Evolutionary conservation across 495 filamentous ascomycete species (phyloP).

Genomic region (Xylaria telfairii): DNA sequence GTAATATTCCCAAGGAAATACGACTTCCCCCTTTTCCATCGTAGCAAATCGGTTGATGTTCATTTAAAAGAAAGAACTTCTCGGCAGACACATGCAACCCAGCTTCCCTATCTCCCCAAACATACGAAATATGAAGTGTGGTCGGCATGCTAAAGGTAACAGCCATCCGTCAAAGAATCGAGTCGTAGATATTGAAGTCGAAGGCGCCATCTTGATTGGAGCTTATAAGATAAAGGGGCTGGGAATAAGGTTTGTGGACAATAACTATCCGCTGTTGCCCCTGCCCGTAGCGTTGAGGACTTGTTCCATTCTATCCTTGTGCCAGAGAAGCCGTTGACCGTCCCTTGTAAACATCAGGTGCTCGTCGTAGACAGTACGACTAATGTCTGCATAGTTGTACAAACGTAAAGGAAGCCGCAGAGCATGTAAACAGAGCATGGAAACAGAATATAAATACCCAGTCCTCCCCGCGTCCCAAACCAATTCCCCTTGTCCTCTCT

Average conservation of each 20-base stretch:
- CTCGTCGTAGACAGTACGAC: not conserved
- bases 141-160: not conserved
- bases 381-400: not conserved
- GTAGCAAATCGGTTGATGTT: not conserved
- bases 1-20: not conserved
- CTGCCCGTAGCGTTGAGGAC: not conserved
- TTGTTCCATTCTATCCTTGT: not conserved
- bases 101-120: not conserved
- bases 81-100: not conserved
- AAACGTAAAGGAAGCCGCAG: not conserved
- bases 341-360: not conserved
- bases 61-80: not conserved
- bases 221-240: not conserved
- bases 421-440: too few relatives aligned
- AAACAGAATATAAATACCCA: conserved; percentile 1
- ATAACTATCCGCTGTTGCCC: not conserved
- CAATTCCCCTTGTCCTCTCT: not conserved
- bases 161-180: not conserved
- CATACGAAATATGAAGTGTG: not conserved
- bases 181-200: not conserved
- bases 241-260: not conserved
- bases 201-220: not conserved
- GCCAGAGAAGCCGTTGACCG: not conserved
- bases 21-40: not conserved
- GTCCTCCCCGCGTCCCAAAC: not conserved